Base-by-base conservation (phyloP, 2,329 filamentous ascomycete genomes). In the Colletotrichum caudatum region DNA sequence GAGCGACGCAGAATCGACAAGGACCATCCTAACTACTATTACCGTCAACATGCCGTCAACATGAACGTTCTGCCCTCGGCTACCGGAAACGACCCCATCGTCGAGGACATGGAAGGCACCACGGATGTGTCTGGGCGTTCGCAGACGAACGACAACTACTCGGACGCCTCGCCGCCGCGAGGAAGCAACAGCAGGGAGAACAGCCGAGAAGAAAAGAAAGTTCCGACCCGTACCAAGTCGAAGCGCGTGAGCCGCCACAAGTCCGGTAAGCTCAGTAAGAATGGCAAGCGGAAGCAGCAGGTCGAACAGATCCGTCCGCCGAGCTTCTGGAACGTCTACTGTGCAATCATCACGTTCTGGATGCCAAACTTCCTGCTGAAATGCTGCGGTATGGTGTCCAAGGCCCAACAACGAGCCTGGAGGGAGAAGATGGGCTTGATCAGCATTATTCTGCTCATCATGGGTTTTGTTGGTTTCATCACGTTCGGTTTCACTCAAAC, bases 391-490 rank as follows among this genome's bases (percentile, higher is more conserved):
- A 97, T 93, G 86, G 90, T 91, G 9, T 88, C 93, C 57, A 96
- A 93, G 81, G 94, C 92, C 20, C 94, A 98, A 81, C 92, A 94
- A 79, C 89, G 94, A 77, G 96, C 96, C 2, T 99, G 96, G 96
- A 90, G 96, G 75, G 96, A 99, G 80, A 99, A 99, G 87, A 97
- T 99, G 86, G 96, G 96, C 2, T 84, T 99, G 70, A 93, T 98
- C 83, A 97, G 95, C 82, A 91, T 99, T 78, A 99, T 99, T 79
- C 79, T 97, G 41, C 79, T 92, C 72, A 95, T 98, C 79, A 97
- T 95, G 86, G 88, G 90, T 12, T 90, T 95, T 78, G 95, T 99
- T 59, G 96, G 96, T 78, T 99, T 95, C 83, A 85, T 99, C 65
- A 99, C 96, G 0, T 99, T 99, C 78, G 96, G 96, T 56, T 99